phyloP scores from a whole-genome alignment of 1,284 basidiomycete species.

The Ganoderma meredithae region DNA sequence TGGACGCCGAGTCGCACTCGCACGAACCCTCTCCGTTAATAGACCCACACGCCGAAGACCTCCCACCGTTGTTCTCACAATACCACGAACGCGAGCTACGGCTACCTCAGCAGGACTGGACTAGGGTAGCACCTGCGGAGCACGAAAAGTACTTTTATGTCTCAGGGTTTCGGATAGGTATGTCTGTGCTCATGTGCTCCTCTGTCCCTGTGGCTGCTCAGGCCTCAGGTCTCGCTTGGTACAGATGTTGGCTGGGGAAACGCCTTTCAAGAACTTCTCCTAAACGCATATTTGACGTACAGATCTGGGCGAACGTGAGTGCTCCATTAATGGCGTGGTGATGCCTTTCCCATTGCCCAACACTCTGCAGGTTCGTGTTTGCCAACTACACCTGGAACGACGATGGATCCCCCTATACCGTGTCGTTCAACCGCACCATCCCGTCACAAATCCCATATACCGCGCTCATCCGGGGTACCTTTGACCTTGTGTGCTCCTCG shows the following conservation, averaged over 20 bases:
- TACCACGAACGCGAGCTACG: conserved; percentile 20
- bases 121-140: conserved; percentile 1
- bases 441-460: conserved; percentile 66
- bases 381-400: conserved; percentile 67
- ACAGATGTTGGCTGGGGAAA: conserved; percentile 55
- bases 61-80: conserved; percentile 25
- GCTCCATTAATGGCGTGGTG: neutral
- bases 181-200: neutral
- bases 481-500: neutral
- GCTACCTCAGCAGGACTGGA: conserved; percentile 27
- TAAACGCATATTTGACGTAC: conserved; percentile 57
- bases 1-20: neutral
- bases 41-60: neutral
- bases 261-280: conserved; percentile 57
- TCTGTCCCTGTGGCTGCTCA: neutral
- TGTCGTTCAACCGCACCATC: conserved; percentile 50
- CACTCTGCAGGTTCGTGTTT: conserved; percentile 56
- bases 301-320: conserved; percentile 52
- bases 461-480: conserved; percentile 57
- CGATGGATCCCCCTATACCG: conserved; percentile 32
- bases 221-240: too few relatives aligned
- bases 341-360: too few relatives aligned
- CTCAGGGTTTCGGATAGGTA: conserved; percentile 2
- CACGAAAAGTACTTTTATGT: conserved; percentile 27
- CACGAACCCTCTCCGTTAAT: neutral